Conservation (phyloP, 257 asterid genomes). For the Linaria vulgaris region DNA sequence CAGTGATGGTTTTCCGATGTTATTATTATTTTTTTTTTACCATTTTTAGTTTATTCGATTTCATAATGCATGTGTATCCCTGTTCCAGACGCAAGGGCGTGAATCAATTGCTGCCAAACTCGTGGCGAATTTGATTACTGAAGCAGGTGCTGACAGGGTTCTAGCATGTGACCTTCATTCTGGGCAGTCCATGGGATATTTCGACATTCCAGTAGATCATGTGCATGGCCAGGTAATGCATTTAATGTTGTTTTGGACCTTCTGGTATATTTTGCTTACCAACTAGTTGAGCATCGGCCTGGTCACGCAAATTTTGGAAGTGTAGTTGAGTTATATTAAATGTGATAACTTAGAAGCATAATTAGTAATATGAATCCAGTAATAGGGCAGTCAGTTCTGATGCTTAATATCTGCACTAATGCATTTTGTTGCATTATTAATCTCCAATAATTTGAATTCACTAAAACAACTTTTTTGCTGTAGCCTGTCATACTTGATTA, state of each 20-base stretch:
- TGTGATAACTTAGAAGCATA: not conserved
- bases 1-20: too few species aligned
- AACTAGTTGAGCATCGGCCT: slow-evolving; percentile 2
- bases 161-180: slow-evolving; percentile 81
- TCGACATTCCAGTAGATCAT: slow-evolving; percentile 85
- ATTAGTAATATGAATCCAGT: not conserved
- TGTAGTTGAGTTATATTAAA: slow-evolving; percentile 13
- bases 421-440: slow-evolving; percentile 16
- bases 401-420: not conserved
- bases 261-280: not conserved
- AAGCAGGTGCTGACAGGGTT: slow-evolving; percentile 81
- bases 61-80: slow-evolving; percentile 9
- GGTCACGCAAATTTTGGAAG: slow-evolving; percentile 1
- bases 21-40: slow-evolving; percentile 1
- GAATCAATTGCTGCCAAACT: slow-evolving; percentile 86
- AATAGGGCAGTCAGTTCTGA: slow-evolving; percentile 4
- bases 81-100: slow-evolving; percentile 76
- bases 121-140: slow-evolving; percentile 74
- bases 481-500: slow-evolving; percentile 88
- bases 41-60: slow-evolving; percentile 15
- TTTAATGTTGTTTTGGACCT: slow-evolving; percentile 8
- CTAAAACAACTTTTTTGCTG: slow-evolving; percentile 22
- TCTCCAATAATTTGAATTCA: slow-evolving; percentile 13
- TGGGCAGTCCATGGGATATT: slow-evolving; percentile 86
- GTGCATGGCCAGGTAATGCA: slow-evolving; percentile 67